phyloP scores from a whole-genome alignment of 2,329 filamentous ascomycete species.

The Phyllosticta ampelicida region DNA sequence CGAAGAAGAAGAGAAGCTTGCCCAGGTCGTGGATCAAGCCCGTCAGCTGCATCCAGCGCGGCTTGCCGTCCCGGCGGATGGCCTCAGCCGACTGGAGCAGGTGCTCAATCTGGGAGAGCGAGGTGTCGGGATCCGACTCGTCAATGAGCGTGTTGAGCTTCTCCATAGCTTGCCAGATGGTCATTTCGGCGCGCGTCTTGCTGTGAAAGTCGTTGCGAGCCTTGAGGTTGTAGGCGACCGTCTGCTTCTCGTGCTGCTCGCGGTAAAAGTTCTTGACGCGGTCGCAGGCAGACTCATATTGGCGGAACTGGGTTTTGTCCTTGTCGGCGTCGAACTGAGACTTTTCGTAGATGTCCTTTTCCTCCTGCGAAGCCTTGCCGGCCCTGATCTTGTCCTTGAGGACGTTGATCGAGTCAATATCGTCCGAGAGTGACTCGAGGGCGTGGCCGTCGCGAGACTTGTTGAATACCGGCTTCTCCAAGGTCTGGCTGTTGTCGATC shows the following conservation, averaged over 20 bases:
- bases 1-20: constrained; percentile 72
- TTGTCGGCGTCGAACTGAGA: constrained; percentile 64
- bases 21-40: constrained; percentile 71
- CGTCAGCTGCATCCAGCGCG: constrained; percentile 70
- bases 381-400: constrained; percentile 45
- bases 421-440: constrained; percentile 48
- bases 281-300: constrained; percentile 75
- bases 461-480: constrained; percentile 32
- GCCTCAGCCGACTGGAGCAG: constrained; percentile 81
- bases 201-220: constrained; percentile 62
- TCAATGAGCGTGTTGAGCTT: constrained; percentile 86
- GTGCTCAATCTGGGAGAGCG: constrained; percentile 80
- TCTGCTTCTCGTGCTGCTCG: constrained; percentile 61
- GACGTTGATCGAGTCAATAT: constrained; percentile 50
- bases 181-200: constrained; percentile 63
- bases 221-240: constrained; percentile 72
- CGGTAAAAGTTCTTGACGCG: constrained; percentile 80
- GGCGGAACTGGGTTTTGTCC: constrained; percentile 69
- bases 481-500: constrained; percentile 31
- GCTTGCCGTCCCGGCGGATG: constrained; percentile 74
- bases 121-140: constrained; percentile 83
- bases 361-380: constrained; percentile 34
- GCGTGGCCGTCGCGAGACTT: constrained; percentile 45
- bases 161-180: constrained; percentile 85
- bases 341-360: constrained; percentile 41